Evolutionary conservation across 1,139 yeast genomes (phyloP).

Genomic region (Yamadazyma diospyri): DNA sequence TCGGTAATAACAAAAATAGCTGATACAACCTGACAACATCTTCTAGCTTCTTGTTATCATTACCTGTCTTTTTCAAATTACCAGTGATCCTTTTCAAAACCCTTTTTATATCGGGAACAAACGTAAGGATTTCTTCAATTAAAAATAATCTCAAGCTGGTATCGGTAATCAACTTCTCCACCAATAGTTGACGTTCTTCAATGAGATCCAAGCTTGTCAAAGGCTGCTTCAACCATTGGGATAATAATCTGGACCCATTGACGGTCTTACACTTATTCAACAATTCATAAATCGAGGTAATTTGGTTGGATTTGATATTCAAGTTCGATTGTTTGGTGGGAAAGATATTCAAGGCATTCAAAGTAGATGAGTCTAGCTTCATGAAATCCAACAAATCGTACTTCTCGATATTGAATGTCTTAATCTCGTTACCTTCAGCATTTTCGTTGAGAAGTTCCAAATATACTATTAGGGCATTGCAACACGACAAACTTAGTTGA

Average conservation of each 20-base stretch:
- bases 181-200: conserved; percentile 65
- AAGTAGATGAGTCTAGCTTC: conserved; percentile 89
- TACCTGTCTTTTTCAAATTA: conserved; percentile 36
- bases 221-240: conserved; percentile 97
- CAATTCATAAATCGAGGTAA: conserved; percentile 71
- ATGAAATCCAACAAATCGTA: conserved; percentile 75
- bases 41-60: conserved; percentile 57
- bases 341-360: conserved; percentile 81
- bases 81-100: conserved; percentile 59
- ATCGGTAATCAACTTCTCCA: conserved; percentile 68
- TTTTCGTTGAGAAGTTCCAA: conserved; percentile 55
- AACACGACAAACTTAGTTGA: conserved; percentile 38
- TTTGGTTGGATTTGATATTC: conserved; percentile 39
- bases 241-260: conserved; percentile 79
- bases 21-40: conserved; percentile 92
- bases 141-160: conserved; percentile 61
- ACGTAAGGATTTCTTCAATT: conserved; percentile 63
- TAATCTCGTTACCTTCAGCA: conserved; percentile 24
- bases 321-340: conserved; percentile 38
- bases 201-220: conserved; percentile 62
- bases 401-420: conserved; percentile 51
- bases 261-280: conserved; percentile 83
- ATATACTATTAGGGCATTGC: conserved; percentile 65
- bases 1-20: conserved; percentile 68
- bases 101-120: conserved; percentile 81